Percentiles rank a stretch among this genome's conserved stretches.
These are phyloP conservation scores for Pleurostoma richardsiae DNA, from an alignment of 2,329 filamentous ascomycete genomes.

Conservation along the genomic window DNA sequence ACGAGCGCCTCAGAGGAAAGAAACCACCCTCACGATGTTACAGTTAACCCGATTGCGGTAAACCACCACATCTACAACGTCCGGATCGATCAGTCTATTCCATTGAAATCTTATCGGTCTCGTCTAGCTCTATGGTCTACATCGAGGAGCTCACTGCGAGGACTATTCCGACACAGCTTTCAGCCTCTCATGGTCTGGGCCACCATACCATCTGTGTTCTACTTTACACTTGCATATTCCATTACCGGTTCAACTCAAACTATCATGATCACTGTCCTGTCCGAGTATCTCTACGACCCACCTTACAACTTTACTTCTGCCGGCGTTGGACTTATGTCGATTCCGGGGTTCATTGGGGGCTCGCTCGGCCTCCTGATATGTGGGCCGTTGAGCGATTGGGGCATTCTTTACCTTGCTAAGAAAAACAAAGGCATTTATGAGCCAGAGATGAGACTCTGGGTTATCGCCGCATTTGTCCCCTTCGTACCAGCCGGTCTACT, in stretches of 20 bases:
- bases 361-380: slow-evolving; percentile 25
- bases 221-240: slow-evolving; percentile 9
- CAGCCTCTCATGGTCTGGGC: slow-evolving; percentile 8
- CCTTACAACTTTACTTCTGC: slow-evolving; percentile 8
- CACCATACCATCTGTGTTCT: slow-evolving; percentile 8
- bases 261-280: slow-evolving; percentile 5
- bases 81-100: slow-evolving; percentile 4
- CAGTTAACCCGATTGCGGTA: not conserved
- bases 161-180: slow-evolving; percentile 7
- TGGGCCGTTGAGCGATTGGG: slow-evolving; percentile 24
- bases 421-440: slow-evolving; percentile 28
- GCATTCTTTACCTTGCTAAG: slow-evolving; percentile 23
- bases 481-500: slow-evolving; percentile 9
- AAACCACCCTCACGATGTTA: not conserved
- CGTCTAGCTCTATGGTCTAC: slow-evolving; percentile 6
- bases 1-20: slow-evolving; percentile 3
- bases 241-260: slow-evolving; percentile 8
- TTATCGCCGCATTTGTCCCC: slow-evolving; percentile 14
- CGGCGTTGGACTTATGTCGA: slow-evolving; percentile 8
- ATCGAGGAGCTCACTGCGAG: slow-evolving; percentile 3
- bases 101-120: slow-evolving; percentile 7
- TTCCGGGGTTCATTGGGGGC: slow-evolving; percentile 8
- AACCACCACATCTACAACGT: not conserved
- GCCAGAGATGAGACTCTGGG: slow-evolving; percentile 29
- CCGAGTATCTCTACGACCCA: slow-evolving; percentile 7